A percentile compares a stretch with the other conserved stretches of the same genome.
Evolutionary conservation across 2,329 filamentous ascomycete species (phyloP).

Genomic region (Cercospora zeae-maydis): DNA sequence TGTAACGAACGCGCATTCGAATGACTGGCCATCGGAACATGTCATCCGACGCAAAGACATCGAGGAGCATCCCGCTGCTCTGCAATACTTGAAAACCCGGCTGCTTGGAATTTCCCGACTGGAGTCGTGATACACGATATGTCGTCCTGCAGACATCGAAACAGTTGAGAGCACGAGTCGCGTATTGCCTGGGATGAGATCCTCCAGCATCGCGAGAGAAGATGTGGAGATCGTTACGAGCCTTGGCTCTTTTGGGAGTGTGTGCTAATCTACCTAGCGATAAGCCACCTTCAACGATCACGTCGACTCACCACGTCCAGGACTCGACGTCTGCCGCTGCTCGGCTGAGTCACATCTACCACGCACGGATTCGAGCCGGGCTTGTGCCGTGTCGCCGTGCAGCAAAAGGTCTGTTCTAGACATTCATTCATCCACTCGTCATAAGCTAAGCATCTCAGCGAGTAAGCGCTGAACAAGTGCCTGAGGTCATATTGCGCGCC

Average conservation of each 20-base stretch:
- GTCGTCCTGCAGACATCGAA: conserved; percentile 5
- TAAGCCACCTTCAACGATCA: neutral
- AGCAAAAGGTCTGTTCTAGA: neutral
- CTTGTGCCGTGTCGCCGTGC: neutral
- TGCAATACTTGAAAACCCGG: neutral
- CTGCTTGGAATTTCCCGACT: neutral
- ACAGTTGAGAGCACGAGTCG: neutral
- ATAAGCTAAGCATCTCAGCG: neutral
- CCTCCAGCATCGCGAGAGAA: neutral
- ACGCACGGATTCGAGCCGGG: neutral
- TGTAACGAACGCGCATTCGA: conserved; percentile 3
- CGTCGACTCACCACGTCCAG: neutral
- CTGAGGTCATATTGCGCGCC: conserved; percentile 13
- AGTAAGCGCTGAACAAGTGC: neutral
- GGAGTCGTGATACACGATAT: neutral
- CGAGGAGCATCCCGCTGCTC: no score
- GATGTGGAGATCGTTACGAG: neutral
- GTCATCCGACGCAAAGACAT: neutral
- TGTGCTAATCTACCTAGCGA: neutral
- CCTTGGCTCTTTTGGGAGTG: neutral
- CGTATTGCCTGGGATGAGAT: conserved; percentile 9
- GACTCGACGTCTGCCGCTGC: neutral
- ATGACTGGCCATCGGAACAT: neutral
- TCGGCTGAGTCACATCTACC: neutral
- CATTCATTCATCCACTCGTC: neutral